Evolutionary conservation across 2,329 filamentous ascomycete species (phyloP), one percentile per base, ranked within the genome.

Genomic region (Beauveria pseudobassiana): DNA sequence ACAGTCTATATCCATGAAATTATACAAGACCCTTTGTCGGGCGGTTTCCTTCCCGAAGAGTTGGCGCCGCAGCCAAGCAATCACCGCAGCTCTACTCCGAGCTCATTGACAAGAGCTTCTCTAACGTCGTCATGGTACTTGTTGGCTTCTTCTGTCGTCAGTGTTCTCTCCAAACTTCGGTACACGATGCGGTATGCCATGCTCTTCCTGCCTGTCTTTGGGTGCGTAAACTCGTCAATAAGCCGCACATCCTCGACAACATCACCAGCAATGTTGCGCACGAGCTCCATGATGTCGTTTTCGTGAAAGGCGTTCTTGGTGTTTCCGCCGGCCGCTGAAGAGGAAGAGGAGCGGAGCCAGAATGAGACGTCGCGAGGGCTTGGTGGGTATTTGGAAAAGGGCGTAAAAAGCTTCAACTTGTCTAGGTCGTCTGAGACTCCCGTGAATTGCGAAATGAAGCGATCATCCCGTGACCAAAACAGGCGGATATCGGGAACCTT

Each of bases 281-380:
- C 90, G 62, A 97, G 83, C 76, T 98, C 95, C 93, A 98, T 98
- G 57, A 98, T 80, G 74, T 99, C 95, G 75, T 98, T 98, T 73
- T 96, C 93, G 73, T 98, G 93, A 71, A 96, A 91, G 67, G 71
- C 62, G 67, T 73, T 68, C 74, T 78, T 62, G 69, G 74, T 69
- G 59, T 76, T 80, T 30, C 81, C 81, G 14, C 77, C 81, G 3
- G 76, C 81, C 24, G 78, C 74, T 2, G 79, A 77, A 74, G 60
- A 56, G 1, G 78, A 66, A 30, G 69, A 66, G 16, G 50, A 26
- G 6, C 64, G 69, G 60, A 98, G 77, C 95, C 95, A 99, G 75
- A 99, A 99, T 0, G 93, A 90, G 12, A 98, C 89, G 73, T 99
- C 95, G 76, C 93, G 93, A 72, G 89, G 89, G 73, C 91, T 96